Base-by-base conservation (phyloP, 495 filamentous ascomycete genomes). In the Darksidea phi region DNA sequence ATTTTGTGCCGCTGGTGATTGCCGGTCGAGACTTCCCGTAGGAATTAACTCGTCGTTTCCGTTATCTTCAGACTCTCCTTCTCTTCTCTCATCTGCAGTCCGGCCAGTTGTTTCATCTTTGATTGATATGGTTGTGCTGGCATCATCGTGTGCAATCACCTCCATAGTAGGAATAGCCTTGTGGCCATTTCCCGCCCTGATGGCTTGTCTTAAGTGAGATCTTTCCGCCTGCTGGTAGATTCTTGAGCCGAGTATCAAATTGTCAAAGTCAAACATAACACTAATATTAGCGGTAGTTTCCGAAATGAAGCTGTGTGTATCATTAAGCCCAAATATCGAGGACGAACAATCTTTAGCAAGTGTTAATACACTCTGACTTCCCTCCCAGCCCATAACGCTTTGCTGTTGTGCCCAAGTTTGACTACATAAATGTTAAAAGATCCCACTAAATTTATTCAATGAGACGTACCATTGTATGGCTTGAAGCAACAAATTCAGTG, bases 141-240 rank as follows among this genome's bases (percentile, higher is more conserved):
- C 4, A 32, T 32, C 28, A 32, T 32, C 28, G 28, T 43, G 5
- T 20, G 5, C 41, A 15, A 43, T 13, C 18, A 13, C 5, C 18
- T 43, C 41, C 15, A 43, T 43, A n/a, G 41, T 43, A 6, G 41
- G 41, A n/a, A 13, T 43, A 43, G 13, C 41, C 18, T 15, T 20
- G 6, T 43, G 13, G 41, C 13, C 18, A 15, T 43, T 43, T 15
- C 41, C 41, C 5, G 41, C 41, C 41, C 13, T 43, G 13, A 43
- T 43, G 13, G 41, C 41, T 43, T 43, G 41, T 43, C 41, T 43
- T 13, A 43, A 20, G 18, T 43, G 41, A 43, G 41, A 43, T 43
- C 41, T 43, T 43, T 15, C 41, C 41, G 41, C 41, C 41, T 43
- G 41, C 18, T 43, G 41, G 41, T 43, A 43, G 41, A 43, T 43